Evolutionary conservation across 202 grass and related monocot species (phyloP).

Genomic region (Musa balbisiana): DNA sequence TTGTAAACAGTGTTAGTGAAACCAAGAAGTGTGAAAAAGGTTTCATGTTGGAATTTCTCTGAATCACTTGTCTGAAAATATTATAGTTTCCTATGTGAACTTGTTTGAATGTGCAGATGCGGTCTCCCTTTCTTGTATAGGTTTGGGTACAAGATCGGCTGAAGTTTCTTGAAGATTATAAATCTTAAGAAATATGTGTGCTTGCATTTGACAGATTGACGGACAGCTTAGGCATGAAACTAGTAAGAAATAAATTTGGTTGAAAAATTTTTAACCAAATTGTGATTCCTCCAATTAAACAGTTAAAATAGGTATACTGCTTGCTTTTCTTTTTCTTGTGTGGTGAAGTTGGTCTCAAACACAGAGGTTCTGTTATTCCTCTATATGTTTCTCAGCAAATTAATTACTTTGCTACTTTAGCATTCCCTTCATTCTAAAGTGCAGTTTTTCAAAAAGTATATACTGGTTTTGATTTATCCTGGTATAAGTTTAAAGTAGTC

Average conservation of each 20-base stretch:
- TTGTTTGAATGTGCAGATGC: not conserved
- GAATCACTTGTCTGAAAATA: not conserved
- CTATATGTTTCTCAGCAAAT: not conserved
- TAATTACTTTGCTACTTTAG: not conserved
- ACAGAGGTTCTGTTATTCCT: not conserved
- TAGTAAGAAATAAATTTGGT: too few relatives aligned
- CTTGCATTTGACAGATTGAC: too few relatives aligned
- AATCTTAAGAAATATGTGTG: too few relatives aligned
- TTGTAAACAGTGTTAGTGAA: not conserved
- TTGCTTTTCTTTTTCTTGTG: too few relatives aligned
- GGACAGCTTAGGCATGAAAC: too few relatives aligned
- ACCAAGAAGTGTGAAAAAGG: not conserved
- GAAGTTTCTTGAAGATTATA: not conserved
- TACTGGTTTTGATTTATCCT: not conserved
- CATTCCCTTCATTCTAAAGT: not conserved
- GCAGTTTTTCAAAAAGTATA: not conserved
- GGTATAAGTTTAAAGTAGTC: not conserved
- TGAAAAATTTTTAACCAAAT: too few relatives aligned
- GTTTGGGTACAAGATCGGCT: not conserved
- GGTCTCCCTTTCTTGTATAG: not conserved
- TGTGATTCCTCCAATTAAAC: too few relatives aligned
- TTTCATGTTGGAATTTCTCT: not conserved
- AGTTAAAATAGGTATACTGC: too few relatives aligned
- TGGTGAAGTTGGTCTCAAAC: not conserved
- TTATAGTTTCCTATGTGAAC: not conserved